Conservation (phyloP, 176 grass and related monocot species). For the Cenchrus fungigraminus region DNA sequence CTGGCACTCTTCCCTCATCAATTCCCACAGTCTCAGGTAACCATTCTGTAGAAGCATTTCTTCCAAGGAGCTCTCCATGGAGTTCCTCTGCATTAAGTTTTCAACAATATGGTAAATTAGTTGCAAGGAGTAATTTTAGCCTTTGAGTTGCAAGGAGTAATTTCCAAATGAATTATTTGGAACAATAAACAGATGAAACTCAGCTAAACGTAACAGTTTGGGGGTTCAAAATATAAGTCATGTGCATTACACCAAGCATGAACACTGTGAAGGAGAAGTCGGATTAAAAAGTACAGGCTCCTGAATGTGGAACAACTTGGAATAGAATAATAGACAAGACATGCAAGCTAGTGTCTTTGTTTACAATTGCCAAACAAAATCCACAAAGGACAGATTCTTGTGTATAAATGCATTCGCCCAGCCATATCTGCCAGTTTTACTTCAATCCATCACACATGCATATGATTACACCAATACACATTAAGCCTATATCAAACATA, state of each 20-base stretch:
- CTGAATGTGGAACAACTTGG: background rate
- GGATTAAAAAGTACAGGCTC: slow-evolving; percentile 22
- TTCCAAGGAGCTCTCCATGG: slow-evolving; percentile 23
- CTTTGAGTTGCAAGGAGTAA: background rate
- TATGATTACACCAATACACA: background rate
- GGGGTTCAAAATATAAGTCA: background rate
- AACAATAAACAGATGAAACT: background rate
- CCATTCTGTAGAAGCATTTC: slow-evolving; percentile 45
- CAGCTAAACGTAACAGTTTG: background rate
- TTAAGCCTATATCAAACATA: background rate
- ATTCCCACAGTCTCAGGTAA: slow-evolving; percentile 43
- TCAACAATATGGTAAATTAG: slow-evolving; percentile 16
- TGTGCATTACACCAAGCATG: slow-evolving; percentile 3
- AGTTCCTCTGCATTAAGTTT: slow-evolving; percentile 53
- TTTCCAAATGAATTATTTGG: background rate
- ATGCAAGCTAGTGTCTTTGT: background rate
- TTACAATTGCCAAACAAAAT: background rate
- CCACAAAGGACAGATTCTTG: background rate
- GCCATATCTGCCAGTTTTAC: background rate
- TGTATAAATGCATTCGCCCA: background rate
- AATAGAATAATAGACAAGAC: too few relatives aligned
- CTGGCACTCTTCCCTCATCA: slow-evolving; percentile 34
- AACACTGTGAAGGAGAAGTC: slow-evolving; percentile 6
- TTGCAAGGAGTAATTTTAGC: background rate
- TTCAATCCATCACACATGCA: background rate